Evolutionary conservation across 371 early-diverging fungal species (phyloP).

Genomic region (Rhizopus microsporus): DNA sequence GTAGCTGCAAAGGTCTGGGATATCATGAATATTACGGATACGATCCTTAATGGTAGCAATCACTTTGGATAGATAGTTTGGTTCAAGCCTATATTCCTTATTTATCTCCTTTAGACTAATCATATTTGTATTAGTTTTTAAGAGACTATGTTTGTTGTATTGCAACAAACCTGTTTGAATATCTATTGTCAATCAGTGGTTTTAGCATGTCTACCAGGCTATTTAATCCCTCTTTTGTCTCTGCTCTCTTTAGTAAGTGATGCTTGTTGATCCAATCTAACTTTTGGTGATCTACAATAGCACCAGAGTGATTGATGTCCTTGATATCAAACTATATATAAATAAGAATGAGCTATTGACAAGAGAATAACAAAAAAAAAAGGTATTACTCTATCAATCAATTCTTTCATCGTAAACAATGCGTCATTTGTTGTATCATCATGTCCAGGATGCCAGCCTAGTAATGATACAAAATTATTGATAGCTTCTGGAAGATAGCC

Average conservation of each 20-base stretch:
- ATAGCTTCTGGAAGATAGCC: constrained; percentile 90
- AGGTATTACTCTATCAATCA: constrained; percentile 61
- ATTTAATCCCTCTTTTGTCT: constrained; percentile 47
- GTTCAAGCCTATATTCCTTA: constrained; percentile 24
- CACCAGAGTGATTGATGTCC: constrained; percentile 73
- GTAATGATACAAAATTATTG: constrained; percentile 84
- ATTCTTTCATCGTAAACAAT: constrained; percentile 59
- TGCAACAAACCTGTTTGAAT: constrained; percentile 24
- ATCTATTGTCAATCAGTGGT: constrained; percentile 28
- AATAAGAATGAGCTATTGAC: background rate
- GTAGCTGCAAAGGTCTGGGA: constrained; percentile 57
- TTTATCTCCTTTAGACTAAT: constrained; percentile 14
- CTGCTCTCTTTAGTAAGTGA: constrained; percentile 61
- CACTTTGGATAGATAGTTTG: constrained; percentile 47
- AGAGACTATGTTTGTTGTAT: background rate
- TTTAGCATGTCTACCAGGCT: constrained; percentile 40
- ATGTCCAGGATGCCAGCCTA: constrained; percentile 82
- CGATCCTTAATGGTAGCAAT: constrained; percentile 59
- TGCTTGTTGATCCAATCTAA: constrained; percentile 86
- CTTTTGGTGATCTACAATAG: constrained; percentile 77
- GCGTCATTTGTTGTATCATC: constrained; percentile 12
- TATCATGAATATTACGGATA: constrained; percentile 60
- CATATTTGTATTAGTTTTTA: background rate
- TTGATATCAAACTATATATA: constrained; percentile 65
- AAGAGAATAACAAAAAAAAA: background rate